Conservation (phyloP, 257 asterid genomes). For the Ligustrum vulgare region DNA sequence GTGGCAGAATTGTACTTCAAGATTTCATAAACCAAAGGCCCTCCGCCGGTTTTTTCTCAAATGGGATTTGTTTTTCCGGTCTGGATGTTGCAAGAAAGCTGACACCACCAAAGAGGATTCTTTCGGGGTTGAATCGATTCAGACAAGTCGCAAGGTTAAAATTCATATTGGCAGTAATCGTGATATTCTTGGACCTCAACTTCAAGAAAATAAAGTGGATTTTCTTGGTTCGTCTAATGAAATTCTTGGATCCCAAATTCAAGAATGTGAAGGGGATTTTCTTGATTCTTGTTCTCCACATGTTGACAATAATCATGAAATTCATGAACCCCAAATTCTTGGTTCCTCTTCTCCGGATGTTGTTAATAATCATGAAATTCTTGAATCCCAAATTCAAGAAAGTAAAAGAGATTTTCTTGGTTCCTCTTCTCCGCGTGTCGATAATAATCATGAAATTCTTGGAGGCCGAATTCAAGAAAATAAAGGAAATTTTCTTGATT, state of each 20-base stretch:
- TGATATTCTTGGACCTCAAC: slow-evolving; percentile 12
- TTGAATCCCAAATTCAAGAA: slow-evolving; percentile 6
- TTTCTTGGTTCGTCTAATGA: slow-evolving; percentile 1
- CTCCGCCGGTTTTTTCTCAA: slow-evolving; percentile 29
- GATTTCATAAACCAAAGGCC: slow-evolving; percentile 20
- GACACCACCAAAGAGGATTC: slow-evolving; percentile 42
- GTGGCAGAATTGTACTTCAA: slow-evolving; percentile 17
- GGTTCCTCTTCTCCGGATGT: neutral
- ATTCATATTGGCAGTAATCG: slow-evolving; percentile 6
- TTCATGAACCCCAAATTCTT: slow-evolving; percentile 6
- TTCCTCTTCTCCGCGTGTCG: neutral
- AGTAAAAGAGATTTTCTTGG: neutral
- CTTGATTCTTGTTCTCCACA: neutral
- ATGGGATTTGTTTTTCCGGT: slow-evolving; percentile 42
- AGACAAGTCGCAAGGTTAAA: slow-evolving; percentile 14
- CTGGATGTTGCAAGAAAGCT: slow-evolving; percentile 45
- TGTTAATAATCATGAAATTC: slow-evolving; percentile 6
- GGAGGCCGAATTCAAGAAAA: slow-evolving; percentile 22
- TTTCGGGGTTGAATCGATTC: slow-evolving; percentile 29
- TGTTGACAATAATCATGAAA: slow-evolving; percentile 1
- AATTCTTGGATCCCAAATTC: slow-evolving; percentile 12
- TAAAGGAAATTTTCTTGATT: slow-evolving; percentile 29
- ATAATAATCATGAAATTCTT: slow-evolving; percentile 4
- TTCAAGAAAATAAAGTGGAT: neutral
- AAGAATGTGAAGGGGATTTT: neutral